Evolutionary conservation across 148 eudicot genomes (phyloP), one percentile per base, ranked within the genome.

Genomic region (Agrostemma githago): DNA sequence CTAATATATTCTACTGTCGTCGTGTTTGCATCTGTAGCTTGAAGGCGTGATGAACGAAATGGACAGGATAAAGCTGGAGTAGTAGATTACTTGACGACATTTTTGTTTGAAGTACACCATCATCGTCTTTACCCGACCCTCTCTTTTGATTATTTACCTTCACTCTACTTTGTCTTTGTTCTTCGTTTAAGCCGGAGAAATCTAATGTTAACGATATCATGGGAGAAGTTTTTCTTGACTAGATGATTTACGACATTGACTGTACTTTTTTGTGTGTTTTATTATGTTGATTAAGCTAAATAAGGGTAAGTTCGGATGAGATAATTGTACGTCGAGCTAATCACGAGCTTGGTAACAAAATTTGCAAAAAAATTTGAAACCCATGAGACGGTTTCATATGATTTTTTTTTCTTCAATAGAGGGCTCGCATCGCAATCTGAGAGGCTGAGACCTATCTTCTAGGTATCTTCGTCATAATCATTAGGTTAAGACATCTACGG

Each of bases 11-110:
- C 20, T 38, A 8, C 57, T 59, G 60, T 59, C 73, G 67, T 17
- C 73, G 67, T 17, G 58, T n/a, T 72, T 3, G 42, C 61, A 51
- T 72, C 44, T 85, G 82, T 96, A 92, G 99, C 90, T 92, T 51
- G 99, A 95, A 84, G 96, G 90, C 38, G 74, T 92, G 84, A 92
- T 95, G 82, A 85, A 59, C 19, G 92, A 95, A 16, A 68, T 95
- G 86, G 98, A 90, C 84, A 83, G 92, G 85, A 77, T 89, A 75
- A 92, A 88, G 85, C 74, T 95, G 58, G 96, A 92, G 40, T 91
- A 92, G 40, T 91, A 84, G 80, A 53, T 20, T 34, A 41, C 60
- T 3, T 6, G 7, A 65, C 48, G 54, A 48, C 42, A 42, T 12
- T 59, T 62, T 46, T 71, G 65, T 76, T 79, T 62, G 10, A 41